Evolutionary conservation across 805 yeast species (phyloP).

Genomic region (Tanozyma kutaoensis): DNA sequence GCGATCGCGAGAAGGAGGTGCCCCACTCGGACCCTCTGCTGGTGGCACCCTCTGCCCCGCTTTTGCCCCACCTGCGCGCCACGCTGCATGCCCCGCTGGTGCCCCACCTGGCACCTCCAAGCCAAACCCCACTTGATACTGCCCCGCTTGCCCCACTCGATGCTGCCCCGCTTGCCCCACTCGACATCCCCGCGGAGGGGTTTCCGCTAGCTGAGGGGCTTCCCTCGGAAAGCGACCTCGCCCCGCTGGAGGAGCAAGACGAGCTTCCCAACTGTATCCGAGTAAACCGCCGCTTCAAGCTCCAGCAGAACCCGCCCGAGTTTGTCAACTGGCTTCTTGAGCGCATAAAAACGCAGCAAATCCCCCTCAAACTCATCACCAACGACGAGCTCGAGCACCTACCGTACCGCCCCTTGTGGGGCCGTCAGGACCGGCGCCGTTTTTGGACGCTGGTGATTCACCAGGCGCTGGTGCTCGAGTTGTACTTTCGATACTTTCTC

Average conservation of each 20-base stretch:
- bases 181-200: background rate
- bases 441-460: constrained; percentile 20
- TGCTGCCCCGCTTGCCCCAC: no score
- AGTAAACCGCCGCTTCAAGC: no score
- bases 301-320: no score
- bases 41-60: no score
- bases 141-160: no score
- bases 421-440: constrained; percentile 5
- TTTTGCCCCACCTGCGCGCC: no score
- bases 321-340: background rate
- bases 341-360: background rate
- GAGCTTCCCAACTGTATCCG: no score
- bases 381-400: constrained; percentile 5
- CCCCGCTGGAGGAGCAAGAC: background rate
- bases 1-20: no score
- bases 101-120: no score
- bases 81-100: no score
- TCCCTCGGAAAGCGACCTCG: background rate
- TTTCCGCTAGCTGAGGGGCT: background rate
- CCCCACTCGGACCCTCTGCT: no score
- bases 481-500: constrained; percentile 22
- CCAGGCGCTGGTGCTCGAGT: constrained; percentile 13
- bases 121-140: no score
- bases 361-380: constrained; percentile 5
- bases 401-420: constrained; percentile 14